Evolutionary conservation across 2,329 filamentous ascomycete genomes (phyloP).

Genomic region (Escovopsis sp.): DNA sequence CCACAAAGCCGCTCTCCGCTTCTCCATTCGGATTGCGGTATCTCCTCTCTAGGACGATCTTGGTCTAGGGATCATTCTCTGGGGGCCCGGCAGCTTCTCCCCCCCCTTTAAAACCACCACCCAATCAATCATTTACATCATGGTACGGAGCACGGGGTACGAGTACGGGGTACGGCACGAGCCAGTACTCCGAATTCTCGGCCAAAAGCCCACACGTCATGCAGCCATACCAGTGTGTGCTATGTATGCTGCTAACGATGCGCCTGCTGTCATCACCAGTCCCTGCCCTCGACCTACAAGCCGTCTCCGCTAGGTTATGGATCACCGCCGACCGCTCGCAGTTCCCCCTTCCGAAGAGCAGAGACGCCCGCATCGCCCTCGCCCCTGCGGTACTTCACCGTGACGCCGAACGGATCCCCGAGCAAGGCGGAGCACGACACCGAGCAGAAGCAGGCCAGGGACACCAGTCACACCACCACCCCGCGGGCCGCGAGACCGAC

Average conservation of each 20-base stretch:
- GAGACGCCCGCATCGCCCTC: constrained; percentile 53
- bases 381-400: constrained; percentile 47
- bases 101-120: too few species aligned
- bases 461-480: constrained; percentile 10
- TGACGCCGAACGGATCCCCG: constrained; percentile 49
- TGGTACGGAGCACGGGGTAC: constrained; percentile 11
- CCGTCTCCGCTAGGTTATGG: constrained; percentile 59
- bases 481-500: constrained; percentile 26
- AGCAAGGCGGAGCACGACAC: constrained; percentile 22
- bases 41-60: too few species aligned
- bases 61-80: too few species aligned
- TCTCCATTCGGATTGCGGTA: too few species aligned
- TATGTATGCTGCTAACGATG: constrained; percentile 14
- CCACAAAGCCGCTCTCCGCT: neutral
- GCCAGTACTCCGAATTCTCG: constrained; percentile 9
- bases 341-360: constrained; percentile 47
- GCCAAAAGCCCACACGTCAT: too few species aligned
- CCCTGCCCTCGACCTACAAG: constrained; percentile 46
- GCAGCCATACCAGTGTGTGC: constrained; percentile 2
- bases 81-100: too few species aligned
- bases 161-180: neutral
- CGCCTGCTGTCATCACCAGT: constrained; percentile 24
- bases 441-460: neutral
- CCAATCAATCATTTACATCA: constrained; percentile 8
- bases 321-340: constrained; percentile 40